Evolutionary conservation across 1,139 yeast genomes (phyloP), one percentile per base, ranked within the genome.

Genomic region (Lodderomyces parapsilosis): DNA sequence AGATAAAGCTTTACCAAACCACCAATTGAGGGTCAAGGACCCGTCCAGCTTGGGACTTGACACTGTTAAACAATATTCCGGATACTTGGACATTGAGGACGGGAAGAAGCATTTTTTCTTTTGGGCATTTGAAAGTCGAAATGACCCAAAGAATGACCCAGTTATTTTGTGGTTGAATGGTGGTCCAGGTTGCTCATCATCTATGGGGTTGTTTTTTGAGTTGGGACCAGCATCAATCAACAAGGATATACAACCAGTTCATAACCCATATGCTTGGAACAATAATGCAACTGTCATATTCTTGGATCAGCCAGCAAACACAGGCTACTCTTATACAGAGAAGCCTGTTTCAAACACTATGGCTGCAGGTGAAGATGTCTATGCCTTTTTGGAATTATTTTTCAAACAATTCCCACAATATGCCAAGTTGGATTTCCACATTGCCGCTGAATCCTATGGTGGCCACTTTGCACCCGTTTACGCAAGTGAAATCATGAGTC

Each of bases 401-500:
- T 91, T 86, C 77, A 78, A 85, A 64, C 87, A 87, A 62, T 91
- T 90, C 80, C 96, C 97, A 36, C 81, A 91, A 67, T 88, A 86
- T 68, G 66, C 75, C 40, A 66, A 77, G 27, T 73, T 78, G 47
- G 51, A 52, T 25, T 90, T 93, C 84, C 98, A 91, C 67, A 89
- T 93, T 66, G 95, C 98, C 38, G 99, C 98, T 56, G 98, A 93
- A 69, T 30, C 33, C 8, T 88, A 93, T 61, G 99, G 96, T 43
- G 99, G 98, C 50, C 98, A 91, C 65, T 93, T 91, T 66, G 89
- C 93, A 53, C 98, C 98, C 23, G 91, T 82, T 10, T 87, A 91
- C 62, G 96, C 96, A 19, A 68, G 83, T 39, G 96, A 91, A 66
- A 91, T 93, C 54, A 68, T 90, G 58, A 75, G 81, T 19, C 95